Evolutionary conservation across 2,329 filamentous ascomycete species (phyloP), one percentile per base, ranked within the genome.

Genomic region (Septoria linicola): DNA sequence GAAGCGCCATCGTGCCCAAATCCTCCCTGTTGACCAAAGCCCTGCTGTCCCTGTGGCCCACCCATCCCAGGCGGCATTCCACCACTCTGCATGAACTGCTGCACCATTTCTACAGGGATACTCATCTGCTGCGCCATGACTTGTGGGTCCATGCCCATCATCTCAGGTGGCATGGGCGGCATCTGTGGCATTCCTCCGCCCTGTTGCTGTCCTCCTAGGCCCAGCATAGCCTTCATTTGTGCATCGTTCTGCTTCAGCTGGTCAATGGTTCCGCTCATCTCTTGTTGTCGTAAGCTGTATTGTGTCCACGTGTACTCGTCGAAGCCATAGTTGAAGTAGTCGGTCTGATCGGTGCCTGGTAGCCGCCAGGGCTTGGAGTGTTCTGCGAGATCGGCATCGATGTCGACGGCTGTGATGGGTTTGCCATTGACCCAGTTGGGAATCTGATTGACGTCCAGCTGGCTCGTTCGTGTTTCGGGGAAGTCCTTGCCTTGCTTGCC

Each of bases 291-390:
- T 53, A 89, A 78, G 25, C 91, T 90, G 69, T 99, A 99, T 47
- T 91, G 81, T 4, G 91, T 88, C 93, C 93, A 99, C 1, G 91
- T 96, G 71, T 96, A 97, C 71, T 97, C 92, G 72, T 97, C 92
- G 67, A 97, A 97, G 52, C 92, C 92, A 72, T 97, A 97, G 76
- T 97, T 97, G 81, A 97, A 97, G 73, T 95, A 97, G 69, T 99
- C 93, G 53, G 88, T 93, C 48, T 96, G 83, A 65, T 99, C 93
- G 8, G 92, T 91, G 40, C 93, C 93, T 0, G 93, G 93, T 59
- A 91, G 85, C 37, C 93, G 85, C 93, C 93, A 99, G 14, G 92
- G 91, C 70, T 96, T 97, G 57, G 91, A 88, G 57, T 80, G 75
- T 63, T 90, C 89, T 47, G 77, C 75, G 16, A 78, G 67, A 57